Conservation (phyloP, 352 stramenopile species). For the Globisporangium orthogonon region DNA sequence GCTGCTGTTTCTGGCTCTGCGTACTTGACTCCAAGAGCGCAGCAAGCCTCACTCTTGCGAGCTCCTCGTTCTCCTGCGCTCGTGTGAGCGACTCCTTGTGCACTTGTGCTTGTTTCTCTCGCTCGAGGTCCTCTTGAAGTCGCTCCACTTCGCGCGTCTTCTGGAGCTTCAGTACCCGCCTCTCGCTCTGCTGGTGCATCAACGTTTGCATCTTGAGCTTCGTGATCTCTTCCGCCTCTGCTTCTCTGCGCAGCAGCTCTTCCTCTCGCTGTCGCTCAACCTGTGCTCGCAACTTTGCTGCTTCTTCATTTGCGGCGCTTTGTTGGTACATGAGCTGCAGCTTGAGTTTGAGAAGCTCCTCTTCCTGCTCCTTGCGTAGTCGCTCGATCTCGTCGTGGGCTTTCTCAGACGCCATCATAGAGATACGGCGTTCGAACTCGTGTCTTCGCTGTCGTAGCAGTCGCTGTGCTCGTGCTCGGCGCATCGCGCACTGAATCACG, state of each 20-base stretch:
- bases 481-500: constrained; percentile 62
- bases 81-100: constrained; percentile 38
- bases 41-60: constrained; percentile 46
- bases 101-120: constrained; percentile 31
- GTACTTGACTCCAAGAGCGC: constrained; percentile 31
- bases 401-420: constrained; percentile 77
- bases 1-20: constrained; percentile 26
- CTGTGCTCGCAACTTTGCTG: constrained; percentile 30
- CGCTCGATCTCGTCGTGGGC: constrained; percentile 75
- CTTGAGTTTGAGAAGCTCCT: constrained; percentile 56
- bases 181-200: constrained; percentile 43
- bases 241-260: constrained; percentile 33
- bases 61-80: constrained; percentile 55
- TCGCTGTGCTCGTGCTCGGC: constrained; percentile 29
- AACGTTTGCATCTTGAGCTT: constrained; percentile 44
- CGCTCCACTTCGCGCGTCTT: constrained; percentile 25
- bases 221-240: constrained; percentile 52
- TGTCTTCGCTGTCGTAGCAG: constrained; percentile 35
- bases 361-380: constrained; percentile 64
- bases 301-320: constrained; percentile 39
- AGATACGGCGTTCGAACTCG: constrained; percentile 76
- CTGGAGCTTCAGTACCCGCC: constrained; percentile 27
- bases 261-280: constrained; percentile 37
- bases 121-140: constrained; percentile 36
- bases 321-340: constrained; percentile 59